Base-by-base conservation (phyloP, 1,284 basidiomycete species). In the Moniliella sp. region DNA sequence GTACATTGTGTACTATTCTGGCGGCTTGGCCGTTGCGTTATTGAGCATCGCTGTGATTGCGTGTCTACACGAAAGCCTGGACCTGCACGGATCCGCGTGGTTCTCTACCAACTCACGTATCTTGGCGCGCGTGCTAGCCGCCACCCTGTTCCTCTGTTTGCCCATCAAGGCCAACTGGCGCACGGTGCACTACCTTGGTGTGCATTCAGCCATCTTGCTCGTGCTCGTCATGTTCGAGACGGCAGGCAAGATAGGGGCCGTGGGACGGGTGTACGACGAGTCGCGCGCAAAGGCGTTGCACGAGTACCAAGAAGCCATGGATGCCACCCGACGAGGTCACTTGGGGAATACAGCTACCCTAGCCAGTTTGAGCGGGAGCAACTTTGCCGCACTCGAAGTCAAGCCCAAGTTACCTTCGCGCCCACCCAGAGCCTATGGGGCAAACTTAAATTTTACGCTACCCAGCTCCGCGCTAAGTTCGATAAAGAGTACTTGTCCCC, bases 1-100 rank as follows among this genome's bases (percentile, higher is more conserved):
- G 45, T 42, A 46, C 26, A 33, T 37, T 13, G 58, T 55, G 56
- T 58, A 42, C 34, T 55, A 46, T 27, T 36, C 40, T 25, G 56
- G 50, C 8, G 45, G 42, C 5, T 27, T 44, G 2, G 36, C 37
- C 14, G 30, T 35, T 14, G 35, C 39, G 14, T 28, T 59, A 29
- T 13, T 40, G 4, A 51, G 43, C 19, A 43, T 57, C 2, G 48
- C 38, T 0, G 14, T 48, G 10, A 39, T 58, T 28, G 56, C 50
- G 3, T 26, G 47, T 13, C 34, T 57, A 27, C 56, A 59, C 34
- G 30, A 45, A 5, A 43, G 45, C 14, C 37, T 59, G 29, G 56
- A 59, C 32, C 28, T 33, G 7, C 32, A 42, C 23, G 35, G 39
- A 0, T 46, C 44, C 11, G 44, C 43, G 2, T 19, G 47, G 1